phyloP scores from a whole-genome alignment of 208 protist species.

The Trypanosoma boissoni region DNA sequence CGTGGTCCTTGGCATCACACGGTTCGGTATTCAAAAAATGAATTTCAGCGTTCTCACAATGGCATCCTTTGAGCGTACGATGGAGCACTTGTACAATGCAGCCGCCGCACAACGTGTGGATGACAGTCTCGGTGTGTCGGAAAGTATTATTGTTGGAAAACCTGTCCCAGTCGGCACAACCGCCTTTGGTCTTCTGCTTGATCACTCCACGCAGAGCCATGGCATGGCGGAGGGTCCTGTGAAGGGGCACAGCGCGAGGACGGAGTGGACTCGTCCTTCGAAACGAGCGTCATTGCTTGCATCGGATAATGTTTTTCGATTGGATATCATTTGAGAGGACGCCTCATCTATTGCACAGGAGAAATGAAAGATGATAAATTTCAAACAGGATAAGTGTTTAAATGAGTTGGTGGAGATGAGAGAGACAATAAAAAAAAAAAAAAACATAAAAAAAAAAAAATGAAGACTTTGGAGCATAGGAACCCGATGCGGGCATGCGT shows the following conservation, averaged over 20 bases:
- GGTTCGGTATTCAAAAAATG: constrained; percentile 99
- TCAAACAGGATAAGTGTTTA: not conserved
- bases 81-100: constrained; percentile 99
- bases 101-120: constrained; percentile 89
- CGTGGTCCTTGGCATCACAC: constrained; percentile 98
- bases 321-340: constrained; percentile 30
- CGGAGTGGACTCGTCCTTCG: no score
- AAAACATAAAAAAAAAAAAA: constrained; percentile 4
- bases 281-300: constrained; percentile 20
- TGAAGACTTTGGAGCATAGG: no score
- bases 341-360: not conserved
- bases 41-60: constrained; percentile 98
- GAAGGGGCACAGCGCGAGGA: constrained; percentile 3
- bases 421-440: not conserved
- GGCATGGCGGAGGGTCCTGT: not conserved
- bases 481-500: no score
- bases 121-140: constrained; percentile 89
- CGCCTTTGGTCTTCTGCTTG: constrained; percentile 89
- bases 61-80: constrained; percentile 99
- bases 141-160: constrained; percentile 99
- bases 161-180: constrained; percentile 96
- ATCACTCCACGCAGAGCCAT: constrained; percentile 9
- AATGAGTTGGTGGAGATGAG: not conserved
- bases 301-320: constrained; percentile 27
- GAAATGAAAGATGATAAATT: not conserved